Percentiles rank a stretch among this genome's conserved stretches.
These are phyloP conservation scores for Porphyrellus cyaneotinctus DNA, from an alignment of 768 basidiomycete genomes.

Conservation along the genomic window DNA sequence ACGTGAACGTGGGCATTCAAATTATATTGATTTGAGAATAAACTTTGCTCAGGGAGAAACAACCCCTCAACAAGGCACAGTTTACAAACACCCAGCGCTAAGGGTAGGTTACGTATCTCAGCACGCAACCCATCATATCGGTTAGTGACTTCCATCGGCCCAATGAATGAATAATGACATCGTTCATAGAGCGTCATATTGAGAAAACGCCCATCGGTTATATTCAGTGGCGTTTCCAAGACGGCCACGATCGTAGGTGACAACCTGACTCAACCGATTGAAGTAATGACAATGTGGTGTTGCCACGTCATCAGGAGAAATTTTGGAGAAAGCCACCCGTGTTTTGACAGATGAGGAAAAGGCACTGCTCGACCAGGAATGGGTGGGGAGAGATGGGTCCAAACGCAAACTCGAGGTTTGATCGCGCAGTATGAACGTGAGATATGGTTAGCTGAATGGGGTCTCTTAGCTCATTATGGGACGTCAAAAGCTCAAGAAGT, in stretches of 20 bases:
- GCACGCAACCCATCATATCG: conserved; percentile 96
- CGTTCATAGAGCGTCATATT: conserved; percentile 70
- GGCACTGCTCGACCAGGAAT: conserved; percentile 72
- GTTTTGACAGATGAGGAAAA: conserved; percentile 87
- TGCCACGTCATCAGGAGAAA: conserved; percentile 55
- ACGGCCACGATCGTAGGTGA: conserved; percentile 87
- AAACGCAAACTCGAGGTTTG: conserved; percentile 86
- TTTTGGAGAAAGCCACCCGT: conserved; percentile 88
- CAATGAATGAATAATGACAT: conserved; percentile 21
- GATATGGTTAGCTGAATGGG: conserved; percentile 13
- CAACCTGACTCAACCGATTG: conserved; percentile 11
- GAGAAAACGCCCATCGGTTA: conserved; percentile 97
- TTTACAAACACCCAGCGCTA: conserved; percentile 91
- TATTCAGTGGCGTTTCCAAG: conserved; percentile 99
- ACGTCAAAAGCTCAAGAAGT: conserved; percentile 95
- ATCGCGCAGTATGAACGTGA: conserved; percentile 13
- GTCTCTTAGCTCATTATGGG: conserved; percentile 72
- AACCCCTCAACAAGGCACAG: conserved; percentile 82
- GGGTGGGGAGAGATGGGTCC: conserved; percentile 88
- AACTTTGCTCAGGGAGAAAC: conserved; percentile 69
- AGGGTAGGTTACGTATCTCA: conserved; percentile 97
- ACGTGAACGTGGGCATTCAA: conserved; percentile 23
- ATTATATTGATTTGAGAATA: conserved; percentile 7
- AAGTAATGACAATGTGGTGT: conserved; percentile 7
- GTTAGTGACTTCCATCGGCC: conserved; percentile 34